Evolutionary conservation across 352 stramenopile species (phyloP).

Genomic region (Vaucheria bursata): DNA sequence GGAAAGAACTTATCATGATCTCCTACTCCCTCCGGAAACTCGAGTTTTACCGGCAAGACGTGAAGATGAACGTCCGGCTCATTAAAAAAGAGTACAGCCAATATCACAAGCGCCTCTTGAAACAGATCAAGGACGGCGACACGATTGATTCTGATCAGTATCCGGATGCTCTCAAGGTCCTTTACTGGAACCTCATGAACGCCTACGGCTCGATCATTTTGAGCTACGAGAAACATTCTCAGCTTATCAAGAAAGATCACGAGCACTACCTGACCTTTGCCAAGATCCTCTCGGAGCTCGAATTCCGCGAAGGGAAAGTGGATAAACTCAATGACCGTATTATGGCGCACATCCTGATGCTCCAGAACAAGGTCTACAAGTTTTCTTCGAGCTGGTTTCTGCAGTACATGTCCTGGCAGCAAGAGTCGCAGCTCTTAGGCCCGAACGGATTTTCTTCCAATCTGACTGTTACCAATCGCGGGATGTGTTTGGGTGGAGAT

Average conservation of each 20-base stretch:
- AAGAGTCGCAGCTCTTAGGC: background rate
- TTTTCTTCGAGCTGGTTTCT: background rate
- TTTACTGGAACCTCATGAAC: too few relatives aligned
- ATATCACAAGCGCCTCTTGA: too few relatives aligned
- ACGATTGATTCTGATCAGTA: too few relatives aligned
- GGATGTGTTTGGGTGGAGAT: background rate
- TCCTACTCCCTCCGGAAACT: background rate
- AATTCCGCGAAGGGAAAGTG: background rate
- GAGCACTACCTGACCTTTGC: background rate
- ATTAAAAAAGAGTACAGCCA: too few relatives aligned
- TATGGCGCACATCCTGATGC: background rate
- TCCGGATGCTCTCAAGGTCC: too few relatives aligned
- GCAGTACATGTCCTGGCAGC: background rate
- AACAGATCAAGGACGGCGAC: too few relatives aligned
- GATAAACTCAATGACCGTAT: background rate
- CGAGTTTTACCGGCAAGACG: background rate
- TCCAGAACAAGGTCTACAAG: background rate
- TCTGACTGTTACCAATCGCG: background rate
- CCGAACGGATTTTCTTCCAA: background rate
- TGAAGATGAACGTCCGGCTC: too few relatives aligned
- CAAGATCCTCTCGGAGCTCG: background rate
- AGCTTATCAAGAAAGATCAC: background rate
- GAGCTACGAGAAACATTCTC: too few relatives aligned
- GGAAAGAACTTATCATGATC: background rate
- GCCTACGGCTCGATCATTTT: too few relatives aligned